A percentile compares a stretch with the other conserved stretches of the same genome.
Evolutionary conservation across 2,329 filamentous ascomycete species (phyloP).

Genomic region (Fusarium sp.): DNA sequence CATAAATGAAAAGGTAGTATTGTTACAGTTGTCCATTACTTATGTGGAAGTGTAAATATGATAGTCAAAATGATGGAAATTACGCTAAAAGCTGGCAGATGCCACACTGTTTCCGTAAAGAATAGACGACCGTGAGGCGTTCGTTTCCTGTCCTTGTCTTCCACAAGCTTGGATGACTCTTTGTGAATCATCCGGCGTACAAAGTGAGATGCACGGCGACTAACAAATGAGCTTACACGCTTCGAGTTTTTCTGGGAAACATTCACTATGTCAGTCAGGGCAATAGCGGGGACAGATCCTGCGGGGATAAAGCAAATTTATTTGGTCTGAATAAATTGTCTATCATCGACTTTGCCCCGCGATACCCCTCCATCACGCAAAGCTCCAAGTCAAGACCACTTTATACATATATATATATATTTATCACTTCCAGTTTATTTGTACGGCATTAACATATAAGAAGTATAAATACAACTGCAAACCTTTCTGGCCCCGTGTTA

Average conservation of each 20-base stretch:
- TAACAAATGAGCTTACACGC: slow-evolving; percentile 29
- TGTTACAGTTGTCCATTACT: not conserved
- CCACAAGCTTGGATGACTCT: slow-evolving; percentile 17
- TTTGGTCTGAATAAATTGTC: slow-evolving; percentile 12
- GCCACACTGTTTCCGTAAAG: not conserved
- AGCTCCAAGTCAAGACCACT: not conserved
- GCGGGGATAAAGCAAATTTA: slow-evolving; percentile 16
- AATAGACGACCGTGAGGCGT: not conserved
- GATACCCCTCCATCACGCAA: slow-evolving; percentile 35
- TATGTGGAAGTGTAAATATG: not conserved
- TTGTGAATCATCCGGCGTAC: slow-evolving; percentile 36
- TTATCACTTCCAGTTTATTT: not conserved
- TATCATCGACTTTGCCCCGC: slow-evolving; percentile 27
- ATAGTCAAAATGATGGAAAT: not conserved
- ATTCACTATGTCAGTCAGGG: not conserved
- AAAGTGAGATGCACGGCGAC: not conserved
- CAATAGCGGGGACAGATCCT: slow-evolving; percentile 16
- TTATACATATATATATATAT: not conserved
- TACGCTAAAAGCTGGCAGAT: too few species aligned
- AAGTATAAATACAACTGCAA: not conserved
- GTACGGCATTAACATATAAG: not conserved
- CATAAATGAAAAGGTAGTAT: not conserved
- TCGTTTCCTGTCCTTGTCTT: not conserved
- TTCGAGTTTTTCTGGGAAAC: slow-evolving; percentile 23
- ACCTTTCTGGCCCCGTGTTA: slow-evolving; percentile 1